Evolutionary conservation across 2,329 filamentous ascomycete genomes (phyloP).

Genomic region (Neurospora crassa): DNA sequence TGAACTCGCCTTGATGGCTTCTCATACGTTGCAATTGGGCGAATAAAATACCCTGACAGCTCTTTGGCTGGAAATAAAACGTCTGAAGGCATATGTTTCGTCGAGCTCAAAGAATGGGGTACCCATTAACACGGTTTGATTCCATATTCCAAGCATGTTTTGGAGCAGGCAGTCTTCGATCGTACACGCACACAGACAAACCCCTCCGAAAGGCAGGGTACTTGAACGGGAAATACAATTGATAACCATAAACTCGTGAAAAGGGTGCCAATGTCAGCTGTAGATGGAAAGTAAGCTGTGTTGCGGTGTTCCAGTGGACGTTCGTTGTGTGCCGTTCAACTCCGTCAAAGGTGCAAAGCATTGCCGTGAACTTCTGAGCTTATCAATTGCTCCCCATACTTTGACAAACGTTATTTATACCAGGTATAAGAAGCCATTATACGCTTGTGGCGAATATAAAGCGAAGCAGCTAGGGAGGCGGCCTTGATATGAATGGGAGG

Average conservation of each 20-base stretch:
- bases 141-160: neutral
- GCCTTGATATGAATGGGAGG: neutral
- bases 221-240: neutral
- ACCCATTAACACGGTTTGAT: neutral
- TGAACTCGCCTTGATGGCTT: neutral
- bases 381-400: neutral
- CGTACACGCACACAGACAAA: neutral
- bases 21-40: neutral
- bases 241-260: neutral
- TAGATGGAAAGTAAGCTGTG: neutral
- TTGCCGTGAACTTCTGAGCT: neutral
- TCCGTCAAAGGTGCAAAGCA: neutral
- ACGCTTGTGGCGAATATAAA: neutral
- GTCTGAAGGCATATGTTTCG: neutral
- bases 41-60: neutral
- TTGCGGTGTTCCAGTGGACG: neutral
- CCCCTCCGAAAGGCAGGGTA: neutral
- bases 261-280: neutral
- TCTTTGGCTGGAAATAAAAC: neutral
- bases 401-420: neutral
- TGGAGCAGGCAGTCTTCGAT: neutral
- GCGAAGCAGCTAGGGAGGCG: neutral
- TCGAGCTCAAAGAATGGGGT: neutral
- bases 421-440: neutral
- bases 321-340: neutral